Base-by-base conservation (phyloP, 257 asterid genomes). In the Ballota nigra region DNA sequence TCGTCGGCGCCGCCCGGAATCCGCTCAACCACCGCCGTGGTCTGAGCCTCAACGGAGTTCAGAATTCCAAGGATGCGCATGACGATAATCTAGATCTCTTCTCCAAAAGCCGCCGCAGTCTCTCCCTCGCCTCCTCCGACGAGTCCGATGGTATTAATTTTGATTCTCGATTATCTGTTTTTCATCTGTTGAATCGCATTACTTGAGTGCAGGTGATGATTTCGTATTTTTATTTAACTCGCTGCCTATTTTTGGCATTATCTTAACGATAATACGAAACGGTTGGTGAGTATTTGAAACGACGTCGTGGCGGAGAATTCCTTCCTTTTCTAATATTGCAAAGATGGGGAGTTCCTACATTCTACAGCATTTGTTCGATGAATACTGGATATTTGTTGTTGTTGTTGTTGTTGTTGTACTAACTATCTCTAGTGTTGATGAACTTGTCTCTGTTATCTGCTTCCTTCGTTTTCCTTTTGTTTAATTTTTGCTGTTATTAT, bases 71-170 rank as follows among this genome's bases (percentile, higher is more conserved):
- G 72, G 83, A 78, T 6, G 55, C 85, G 9, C 19, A 75, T 71
- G 88, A 84, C 23, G 89, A 91, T 40, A 70, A 71, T 61, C 80
- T 91, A 70, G 98, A 91, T 95, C 99, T 95, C 80, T 92, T 88
- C 92, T 87, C 98, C 80, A 88, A 77, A 70, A 76, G 78, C 75
- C 96, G 96, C 81, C 96, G 91, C 70, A 83, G 85, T 76, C 82
- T 83, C 68, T 87, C 95, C 77, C 68, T 83, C 72, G 81, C 84
- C 62, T 60, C 88, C 68, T 74, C 86, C 76, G 84, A 80, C 70
- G 83, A 86, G 12, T 58, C 85, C 60, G 87, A 76, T 63, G 84
- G 81, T 84, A 67, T 43, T 38, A 43, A 16, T 28, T 31, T 2
- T 63, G 10, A 20, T 40, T 33, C 8, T 67, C 28, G 28, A 28